Evolutionary conservation across 1,284 basidiomycete species (phyloP), one percentile per base, ranked within the genome.

Genomic region (Porogramme epimiltina): DNA sequence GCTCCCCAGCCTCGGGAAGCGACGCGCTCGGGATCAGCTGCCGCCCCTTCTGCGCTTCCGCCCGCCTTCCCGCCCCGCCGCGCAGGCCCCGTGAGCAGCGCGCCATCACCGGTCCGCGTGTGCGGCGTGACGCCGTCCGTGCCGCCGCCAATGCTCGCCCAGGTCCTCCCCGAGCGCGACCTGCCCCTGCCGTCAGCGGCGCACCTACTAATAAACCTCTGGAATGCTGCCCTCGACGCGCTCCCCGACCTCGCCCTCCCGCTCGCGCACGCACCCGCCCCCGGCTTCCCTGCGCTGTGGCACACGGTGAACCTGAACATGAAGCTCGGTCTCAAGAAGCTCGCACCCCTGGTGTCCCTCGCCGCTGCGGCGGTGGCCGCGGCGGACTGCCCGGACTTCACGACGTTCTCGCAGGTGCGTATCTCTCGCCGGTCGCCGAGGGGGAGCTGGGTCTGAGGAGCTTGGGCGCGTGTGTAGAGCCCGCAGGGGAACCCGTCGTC

Each of bases 321-420:
- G 62, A 62, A 60, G 56, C 51, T 62, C 25, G 59, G 62, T 37
- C 34, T 37, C 28, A 15, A 8, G 15, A 31, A 31, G 15, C 40
- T 59, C n/a, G 48, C 47, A 16, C 34, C 34, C 6, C 16, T 9
- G n/a, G 34, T 37, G 6, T 46, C 54, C 16, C 38, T 57, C 13
- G 52, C 58, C 9, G 45, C 52, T 22, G 51, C 48, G 6, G 58
- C 61, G 0, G 56, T 56, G 48, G 47, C 28, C 16, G 60, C 67
- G 13, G 73, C 74, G 23, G 73, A 77, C 65, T 88, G 85, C 62
- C 84, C 83, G 28, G 81, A 84, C 60, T 88, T 80, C 59, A 81
- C 83, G 11, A 72, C 71, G 1, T 87, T 79, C 64, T 78, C 85
- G n/a, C 76, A 80, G 69, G 85, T 83, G 54, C 19, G 65, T 58